A percentile compares a stretch with the other conserved stretches of the same genome.
Evolutionary conservation across 2,329 filamentous ascomycete genomes (phyloP).

Genomic region (Ophiostoma himal-ulmi): DNA sequence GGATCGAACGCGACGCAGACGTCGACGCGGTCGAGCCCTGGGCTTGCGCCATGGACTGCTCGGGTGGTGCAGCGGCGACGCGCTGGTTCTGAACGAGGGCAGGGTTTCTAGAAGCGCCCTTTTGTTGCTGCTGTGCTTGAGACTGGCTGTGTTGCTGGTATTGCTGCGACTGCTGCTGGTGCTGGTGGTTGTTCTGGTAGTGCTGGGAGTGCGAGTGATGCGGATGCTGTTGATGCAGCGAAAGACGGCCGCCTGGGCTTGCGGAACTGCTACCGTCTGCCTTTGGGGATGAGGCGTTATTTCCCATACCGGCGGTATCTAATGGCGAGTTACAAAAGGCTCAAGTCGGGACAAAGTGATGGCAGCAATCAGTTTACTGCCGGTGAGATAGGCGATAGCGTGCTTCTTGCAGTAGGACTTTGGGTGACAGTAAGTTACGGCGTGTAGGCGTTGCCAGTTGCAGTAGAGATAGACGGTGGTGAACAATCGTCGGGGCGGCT

Average conservation of each 20-base stretch:
- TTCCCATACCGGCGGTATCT: constrained; percentile 37
- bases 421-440: neutral
- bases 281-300: constrained; percentile 40
- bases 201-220: constrained; percentile 26
- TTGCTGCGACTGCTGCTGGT: constrained; percentile 24
- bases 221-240: constrained; percentile 28
- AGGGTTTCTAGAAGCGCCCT: constrained; percentile 38
- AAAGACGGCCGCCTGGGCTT: constrained; percentile 20
- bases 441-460: neutral
- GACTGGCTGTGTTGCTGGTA: constrained; percentile 28
- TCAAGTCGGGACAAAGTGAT: neutral
- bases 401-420: neutral
- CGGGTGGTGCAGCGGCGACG: constrained; percentile 54
- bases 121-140: constrained; percentile 27
- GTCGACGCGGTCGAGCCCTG: constrained; percentile 46
- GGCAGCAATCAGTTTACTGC: neutral
- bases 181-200: constrained; percentile 28
- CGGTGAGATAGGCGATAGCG: neutral
- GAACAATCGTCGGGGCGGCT: neutral
- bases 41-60: constrained; percentile 56
- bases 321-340: constrained; percentile 13
- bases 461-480: neutral
- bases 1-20: constrained; percentile 26
- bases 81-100: constrained; percentile 52
- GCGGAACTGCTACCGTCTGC: constrained; percentile 27